phyloP scores from a whole-genome alignment of 345 rosid species.

The Limnanthes douglasii region DNA sequence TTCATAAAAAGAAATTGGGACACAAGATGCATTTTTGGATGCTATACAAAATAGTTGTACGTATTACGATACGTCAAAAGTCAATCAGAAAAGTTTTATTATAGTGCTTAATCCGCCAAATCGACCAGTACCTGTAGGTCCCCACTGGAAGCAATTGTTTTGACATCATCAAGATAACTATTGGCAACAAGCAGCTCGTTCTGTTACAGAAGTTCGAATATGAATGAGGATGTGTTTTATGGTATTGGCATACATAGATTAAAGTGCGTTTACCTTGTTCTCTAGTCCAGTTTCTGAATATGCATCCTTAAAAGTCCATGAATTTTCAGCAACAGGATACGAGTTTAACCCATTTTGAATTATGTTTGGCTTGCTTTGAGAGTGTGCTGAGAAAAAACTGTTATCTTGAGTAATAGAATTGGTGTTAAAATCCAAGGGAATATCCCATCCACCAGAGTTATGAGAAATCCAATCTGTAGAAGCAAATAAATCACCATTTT shows the following conservation, averaged over 20 bases:
- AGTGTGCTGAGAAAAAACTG: slow-evolving; percentile 1
- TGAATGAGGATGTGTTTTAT: too few relatives aligned
- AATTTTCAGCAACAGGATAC: slow-evolving; percentile 16
- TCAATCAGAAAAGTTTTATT: too few relatives aligned
- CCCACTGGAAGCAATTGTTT: slow-evolving; percentile 8
- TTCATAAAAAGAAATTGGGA: too few relatives aligned
- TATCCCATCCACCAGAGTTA: slow-evolving; percentile 21
- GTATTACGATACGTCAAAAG: too few relatives aligned
- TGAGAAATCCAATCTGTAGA: slow-evolving; percentile 11
- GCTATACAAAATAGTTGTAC: too few relatives aligned
- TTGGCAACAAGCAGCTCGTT: slow-evolving; percentile 10
- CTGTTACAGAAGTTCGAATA: slow-evolving; percentile 7
- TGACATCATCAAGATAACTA: slow-evolving; percentile 7
- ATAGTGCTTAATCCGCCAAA: slow-evolving; percentile 4
- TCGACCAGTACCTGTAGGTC: slow-evolving; percentile 9
- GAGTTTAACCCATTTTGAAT: slow-evolving; percentile 8
- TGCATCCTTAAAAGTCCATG: slow-evolving; percentile 35
- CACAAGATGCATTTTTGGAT: too few relatives aligned
- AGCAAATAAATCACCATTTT: slow-evolving; percentile 8
- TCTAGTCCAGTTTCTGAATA: slow-evolving; percentile 21
- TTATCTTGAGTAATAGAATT: slow-evolving; percentile 9
- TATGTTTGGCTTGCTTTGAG: slow-evolving; percentile 12
- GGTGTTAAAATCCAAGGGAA: slow-evolving; percentile 15
- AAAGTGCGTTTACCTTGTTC: slow-evolving; percentile 22
- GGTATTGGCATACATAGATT: background rate